phyloP scores from a whole-genome alignment of 345 rosid genomes.

The Moricandia moricandioides region DNA sequence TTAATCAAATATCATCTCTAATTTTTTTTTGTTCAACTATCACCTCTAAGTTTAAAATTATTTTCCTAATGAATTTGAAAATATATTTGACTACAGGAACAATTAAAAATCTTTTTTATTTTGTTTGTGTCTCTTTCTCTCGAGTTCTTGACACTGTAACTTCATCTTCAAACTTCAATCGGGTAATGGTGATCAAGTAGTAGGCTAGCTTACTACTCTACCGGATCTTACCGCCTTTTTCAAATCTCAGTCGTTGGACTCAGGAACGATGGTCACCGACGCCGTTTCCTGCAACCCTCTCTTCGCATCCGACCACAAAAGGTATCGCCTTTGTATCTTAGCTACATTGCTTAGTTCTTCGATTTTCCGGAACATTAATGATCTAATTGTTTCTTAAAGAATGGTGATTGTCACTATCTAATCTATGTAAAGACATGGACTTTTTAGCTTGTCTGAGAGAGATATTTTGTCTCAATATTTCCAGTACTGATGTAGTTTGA shows the following conservation, averaged over 20 bases:
- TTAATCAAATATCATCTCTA: no score
- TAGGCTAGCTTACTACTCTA: not conserved
- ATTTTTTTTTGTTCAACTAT: no score
- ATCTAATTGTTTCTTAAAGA: not conserved
- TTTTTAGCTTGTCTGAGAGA: not conserved
- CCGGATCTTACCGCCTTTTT: not conserved
- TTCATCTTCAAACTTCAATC: conserved; percentile 37
- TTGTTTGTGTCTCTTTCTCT: not conserved
- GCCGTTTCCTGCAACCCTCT: conserved; percentile 38
- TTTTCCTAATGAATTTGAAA: no score
- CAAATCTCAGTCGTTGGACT: conserved; percentile 31
- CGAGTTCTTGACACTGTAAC: conserved; percentile 1
- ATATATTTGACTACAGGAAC: not conserved
- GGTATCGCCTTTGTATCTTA: conserved; percentile 40
- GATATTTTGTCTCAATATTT: not conserved
- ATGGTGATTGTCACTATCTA: not conserved
- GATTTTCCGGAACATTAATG: not conserved
- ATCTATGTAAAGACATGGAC: not conserved
- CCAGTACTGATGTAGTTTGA: conserved; percentile 5
- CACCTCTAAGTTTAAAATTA: no score
- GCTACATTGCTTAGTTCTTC: conserved; percentile 14
- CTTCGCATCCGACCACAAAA: conserved; percentile 65
- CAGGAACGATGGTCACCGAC: conserved; percentile 45
- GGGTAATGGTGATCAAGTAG: conserved; percentile 34
- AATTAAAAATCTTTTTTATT: conserved; percentile 34